phyloP scores from a whole-genome alignment of 495 filamentous ascomycete genomes.

The Tuber calosporum region DNA sequence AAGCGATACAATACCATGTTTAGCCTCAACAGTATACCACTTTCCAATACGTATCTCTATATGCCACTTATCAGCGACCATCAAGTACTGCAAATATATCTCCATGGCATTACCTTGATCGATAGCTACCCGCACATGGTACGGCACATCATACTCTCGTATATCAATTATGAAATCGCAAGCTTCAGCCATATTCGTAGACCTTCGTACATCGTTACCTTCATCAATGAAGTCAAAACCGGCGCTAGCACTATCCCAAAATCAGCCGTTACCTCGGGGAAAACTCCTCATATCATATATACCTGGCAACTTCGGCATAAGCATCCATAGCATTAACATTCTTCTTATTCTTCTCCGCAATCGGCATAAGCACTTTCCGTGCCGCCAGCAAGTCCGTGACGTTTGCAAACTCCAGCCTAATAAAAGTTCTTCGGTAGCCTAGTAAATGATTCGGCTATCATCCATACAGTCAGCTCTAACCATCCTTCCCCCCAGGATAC shows the following conservation, averaged over 20 bases:
- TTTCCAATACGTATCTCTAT: conserved; percentile 89
- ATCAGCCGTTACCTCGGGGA: neutral
- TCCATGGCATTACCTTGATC: conserved; percentile 61
- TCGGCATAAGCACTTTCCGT: conserved; percentile 71
- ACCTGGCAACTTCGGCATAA: conserved; percentile 93
- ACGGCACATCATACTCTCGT: conserved; percentile 97
- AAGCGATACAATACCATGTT: conserved; percentile 76
- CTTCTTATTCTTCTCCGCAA: conserved; percentile 95
- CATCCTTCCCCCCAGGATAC: conserved; percentile 3
- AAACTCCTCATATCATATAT: neutral
- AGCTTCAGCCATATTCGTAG: conserved; percentile 69
- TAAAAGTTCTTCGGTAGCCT: conserved; percentile 77
- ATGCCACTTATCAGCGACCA: conserved; percentile 25
- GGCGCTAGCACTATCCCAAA: conserved; percentile 59
- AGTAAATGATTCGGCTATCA: conserved; percentile 76
- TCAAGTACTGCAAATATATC: neutral
- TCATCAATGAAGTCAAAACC: conserved; percentile 97
- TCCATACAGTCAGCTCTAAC: conserved; percentile 1
- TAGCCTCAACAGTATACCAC: conserved; percentile 94
- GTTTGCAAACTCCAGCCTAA: conserved; percentile 80
- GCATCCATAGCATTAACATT: conserved; percentile 94
- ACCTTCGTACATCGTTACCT: conserved; percentile 74
- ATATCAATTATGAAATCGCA: conserved; percentile 99
- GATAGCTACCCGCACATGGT: conserved; percentile 97
- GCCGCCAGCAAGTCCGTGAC: conserved; percentile 77